phyloP scores from a whole-genome alignment of 768 basidiomycete genomes.

The Dacryopinax spathularia region DNA sequence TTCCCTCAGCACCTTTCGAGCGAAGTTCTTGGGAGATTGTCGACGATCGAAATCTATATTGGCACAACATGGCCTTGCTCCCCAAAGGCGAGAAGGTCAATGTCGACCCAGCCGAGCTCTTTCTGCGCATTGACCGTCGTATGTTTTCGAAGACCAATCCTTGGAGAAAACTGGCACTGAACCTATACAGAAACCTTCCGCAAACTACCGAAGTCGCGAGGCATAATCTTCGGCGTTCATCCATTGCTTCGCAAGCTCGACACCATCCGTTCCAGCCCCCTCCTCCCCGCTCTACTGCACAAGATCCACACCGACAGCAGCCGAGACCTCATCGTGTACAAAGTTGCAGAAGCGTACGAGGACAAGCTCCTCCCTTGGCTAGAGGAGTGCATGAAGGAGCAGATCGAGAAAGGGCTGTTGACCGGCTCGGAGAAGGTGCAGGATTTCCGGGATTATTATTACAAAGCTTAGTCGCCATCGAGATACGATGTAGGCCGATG shows the following conservation, averaged over 20 bases:
- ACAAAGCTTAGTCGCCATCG: too few species aligned
- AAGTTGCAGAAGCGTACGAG: slow-evolving; percentile 18
- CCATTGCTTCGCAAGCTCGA: slow-evolving; percentile 23
- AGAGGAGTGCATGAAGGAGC: slow-evolving; percentile 20
- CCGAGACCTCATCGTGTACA: slow-evolving; percentile 21
- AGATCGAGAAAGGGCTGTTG: slow-evolving; percentile 24
- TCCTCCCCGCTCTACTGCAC: slow-evolving; percentile 23
- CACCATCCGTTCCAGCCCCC: slow-evolving; percentile 23
- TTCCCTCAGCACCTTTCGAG: slow-evolving; percentile 25
- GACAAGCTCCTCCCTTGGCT: slow-evolving; percentile 23
- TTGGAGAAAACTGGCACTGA: too few species aligned
- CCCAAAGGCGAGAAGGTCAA: slow-evolving; percentile 1
- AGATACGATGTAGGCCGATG: too few species aligned
- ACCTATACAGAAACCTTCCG: slow-evolving; percentile 27
- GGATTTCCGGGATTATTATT: neutral
- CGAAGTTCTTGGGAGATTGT: slow-evolving; percentile 26
- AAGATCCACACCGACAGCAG: slow-evolving; percentile 22
- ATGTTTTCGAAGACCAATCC: too few species aligned
- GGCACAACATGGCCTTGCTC: slow-evolving; percentile 14
- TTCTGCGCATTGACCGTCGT: neutral
- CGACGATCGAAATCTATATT: slow-evolving; percentile 22
- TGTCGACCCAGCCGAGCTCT: neutral
- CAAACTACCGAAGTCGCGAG: slow-evolving; percentile 23
- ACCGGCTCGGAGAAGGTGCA: neutral
- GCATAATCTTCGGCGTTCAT: slow-evolving; percentile 26